Evolutionary conservation across 768 basidiomycete species (phyloP).

Genomic region (Mycena galopus): DNA sequence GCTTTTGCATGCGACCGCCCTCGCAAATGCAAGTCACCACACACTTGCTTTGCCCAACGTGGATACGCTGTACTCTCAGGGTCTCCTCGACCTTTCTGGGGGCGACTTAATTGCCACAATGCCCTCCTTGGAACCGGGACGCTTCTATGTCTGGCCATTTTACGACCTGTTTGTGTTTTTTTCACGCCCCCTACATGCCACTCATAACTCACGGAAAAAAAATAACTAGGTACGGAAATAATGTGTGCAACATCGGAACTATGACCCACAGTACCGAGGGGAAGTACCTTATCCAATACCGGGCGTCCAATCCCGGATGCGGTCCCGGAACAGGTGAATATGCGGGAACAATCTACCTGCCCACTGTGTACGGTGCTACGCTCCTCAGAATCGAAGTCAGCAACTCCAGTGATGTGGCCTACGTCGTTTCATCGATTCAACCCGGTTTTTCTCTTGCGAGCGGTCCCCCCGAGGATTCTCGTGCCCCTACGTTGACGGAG

Average conservation of each 20-base stretch:
- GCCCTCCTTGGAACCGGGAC: not conserved
- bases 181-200: not conserved
- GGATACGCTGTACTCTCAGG: conserved; percentile 20
- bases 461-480: not conserved
- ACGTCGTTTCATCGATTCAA: too few species aligned
- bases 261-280: not conserved
- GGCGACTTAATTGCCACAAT: conserved; percentile 19
- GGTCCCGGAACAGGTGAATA: not conserved
- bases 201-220: not conserved
- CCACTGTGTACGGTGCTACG: not conserved
- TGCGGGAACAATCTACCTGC: conserved; percentile 12
- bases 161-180: conserved; percentile 17
- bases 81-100: conserved; percentile 11
- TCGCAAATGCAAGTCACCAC: conserved; percentile 2
- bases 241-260: conserved; percentile 15
- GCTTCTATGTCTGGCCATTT: conserved; percentile 24
- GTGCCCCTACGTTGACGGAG: not conserved
- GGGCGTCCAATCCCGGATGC: conserved; percentile 7
- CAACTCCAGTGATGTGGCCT: not conserved
- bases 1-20: not conserved
- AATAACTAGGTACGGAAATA: conserved; percentile 2
- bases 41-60: conserved; percentile 19
- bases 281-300: too few species aligned
- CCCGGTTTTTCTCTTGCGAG: not conserved
- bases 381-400: conserved; percentile 20